phyloP scores from a whole-genome alignment of 2,329 filamentous ascomycete species.

The Xylaria arbuscula region DNA sequence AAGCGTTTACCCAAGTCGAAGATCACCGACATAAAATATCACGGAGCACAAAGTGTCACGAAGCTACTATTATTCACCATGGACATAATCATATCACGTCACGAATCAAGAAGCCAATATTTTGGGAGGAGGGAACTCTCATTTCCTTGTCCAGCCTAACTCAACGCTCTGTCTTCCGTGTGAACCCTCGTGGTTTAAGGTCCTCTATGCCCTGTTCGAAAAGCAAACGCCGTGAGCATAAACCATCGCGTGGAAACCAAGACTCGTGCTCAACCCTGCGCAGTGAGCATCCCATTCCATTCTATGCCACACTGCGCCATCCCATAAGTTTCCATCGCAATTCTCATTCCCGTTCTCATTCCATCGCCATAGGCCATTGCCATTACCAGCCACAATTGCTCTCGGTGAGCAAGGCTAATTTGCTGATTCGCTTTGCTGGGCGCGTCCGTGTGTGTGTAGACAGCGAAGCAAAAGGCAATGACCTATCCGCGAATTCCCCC shows the following conservation, averaged over 20 bases:
- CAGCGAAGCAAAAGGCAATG: not conserved
- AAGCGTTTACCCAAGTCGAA: not conserved
- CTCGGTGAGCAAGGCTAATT: not conserved
- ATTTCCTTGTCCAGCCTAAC: not conserved
- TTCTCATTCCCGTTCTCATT: not conserved
- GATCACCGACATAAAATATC: not conserved
- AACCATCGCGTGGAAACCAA: conserved; percentile 4
- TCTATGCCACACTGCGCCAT: not conserved
- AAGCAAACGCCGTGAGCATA: not conserved
- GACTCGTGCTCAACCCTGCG: not conserved
- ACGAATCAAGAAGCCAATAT: not conserved
- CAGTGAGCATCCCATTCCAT: not conserved
- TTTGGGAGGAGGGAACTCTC: not conserved
- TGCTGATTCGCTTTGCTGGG: not conserved
- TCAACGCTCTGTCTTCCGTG: no score
- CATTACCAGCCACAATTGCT: not conserved
- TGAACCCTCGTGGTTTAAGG: no score
- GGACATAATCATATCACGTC: not conserved
- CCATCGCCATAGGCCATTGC: not conserved
- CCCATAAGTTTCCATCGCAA: not conserved
- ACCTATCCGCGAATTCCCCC: not conserved
- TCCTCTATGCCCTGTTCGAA: not conserved
- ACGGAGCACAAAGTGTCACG: not conserved
- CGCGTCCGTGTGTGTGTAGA: not conserved
- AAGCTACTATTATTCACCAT: not conserved